phyloP scores from a whole-genome alignment of 2,329 filamentous ascomycete species.

The Parascedosporium putredinis region DNA sequence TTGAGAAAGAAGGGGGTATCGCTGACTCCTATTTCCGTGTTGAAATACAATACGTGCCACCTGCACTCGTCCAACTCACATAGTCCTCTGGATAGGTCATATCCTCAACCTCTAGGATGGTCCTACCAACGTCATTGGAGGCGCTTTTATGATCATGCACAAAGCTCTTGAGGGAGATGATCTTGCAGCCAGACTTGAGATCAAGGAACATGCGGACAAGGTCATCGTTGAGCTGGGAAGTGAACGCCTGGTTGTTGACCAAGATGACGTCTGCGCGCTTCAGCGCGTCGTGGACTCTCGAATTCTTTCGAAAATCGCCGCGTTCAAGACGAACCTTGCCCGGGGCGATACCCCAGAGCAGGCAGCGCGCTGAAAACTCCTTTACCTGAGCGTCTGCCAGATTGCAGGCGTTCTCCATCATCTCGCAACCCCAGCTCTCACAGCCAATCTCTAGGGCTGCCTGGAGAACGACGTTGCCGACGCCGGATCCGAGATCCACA shows the following conservation, averaged over 20 bases:
- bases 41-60: conserved; percentile 81
- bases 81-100: conserved; percentile 53
- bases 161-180: conserved; percentile 88
- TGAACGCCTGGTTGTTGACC: conserved; percentile 97
- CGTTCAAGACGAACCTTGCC: conserved; percentile 71
- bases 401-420: conserved; percentile 83
- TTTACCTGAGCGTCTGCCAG: conserved; percentile 69
- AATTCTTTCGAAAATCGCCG: conserved; percentile 73
- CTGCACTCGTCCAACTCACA: conserved; percentile 85
- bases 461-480: conserved; percentile 91
- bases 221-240: conserved; percentile 71
- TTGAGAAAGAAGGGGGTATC: background rate
- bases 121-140: conserved; percentile 67
- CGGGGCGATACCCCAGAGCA: conserved; percentile 76
- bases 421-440: conserved; percentile 92
- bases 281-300: conserved; percentile 60
- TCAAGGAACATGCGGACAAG: conserved; percentile 87
- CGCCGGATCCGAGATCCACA: conserved; percentile 88
- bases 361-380: conserved; percentile 77
- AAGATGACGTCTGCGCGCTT: conserved; percentile 87
- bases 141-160: conserved; percentile 71
- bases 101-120: conserved; percentile 67
- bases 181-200: conserved; percentile 78
- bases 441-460: conserved; percentile 88
- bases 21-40: conserved; percentile 49